A percentile compares a stretch with the other conserved stretches of the same genome.
Evolutionary conservation across 2,329 filamentous ascomycete species (phyloP).

Genomic region (Aspergillus costaricaensis): DNA sequence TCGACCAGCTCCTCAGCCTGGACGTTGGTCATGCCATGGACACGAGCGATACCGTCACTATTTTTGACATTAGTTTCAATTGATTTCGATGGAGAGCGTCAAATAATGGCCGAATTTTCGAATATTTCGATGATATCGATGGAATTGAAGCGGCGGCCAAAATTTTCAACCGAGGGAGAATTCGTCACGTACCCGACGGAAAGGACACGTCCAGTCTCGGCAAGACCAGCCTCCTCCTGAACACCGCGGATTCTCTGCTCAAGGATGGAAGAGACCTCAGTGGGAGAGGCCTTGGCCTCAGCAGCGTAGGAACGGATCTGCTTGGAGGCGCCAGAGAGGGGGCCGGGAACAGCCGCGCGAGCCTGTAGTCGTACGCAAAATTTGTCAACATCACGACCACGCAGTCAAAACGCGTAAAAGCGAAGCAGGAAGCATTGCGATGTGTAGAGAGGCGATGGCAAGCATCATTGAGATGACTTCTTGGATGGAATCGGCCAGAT

Average conservation of each 20-base stretch:
- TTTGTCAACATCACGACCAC: constrained; percentile 55
- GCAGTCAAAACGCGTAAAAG: constrained; percentile 25
- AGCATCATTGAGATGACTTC: constrained; percentile 35
- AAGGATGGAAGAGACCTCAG: constrained; percentile 98
- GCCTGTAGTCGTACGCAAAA: constrained; percentile 59
- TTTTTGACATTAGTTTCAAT: constrained; percentile 29
- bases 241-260: constrained; percentile 99
- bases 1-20: constrained; percentile 99
- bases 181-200: constrained; percentile 85
- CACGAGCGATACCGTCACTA: constrained; percentile 99
- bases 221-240: constrained; percentile 91
- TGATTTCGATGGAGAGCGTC: neutral
- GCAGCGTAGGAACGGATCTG: constrained; percentile 84
- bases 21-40: constrained; percentile 99
- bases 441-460: constrained; percentile 26
- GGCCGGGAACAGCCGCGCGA: constrained; percentile 81
- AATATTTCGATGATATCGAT: constrained; percentile 33
- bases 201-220: constrained; percentile 98
- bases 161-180: constrained; percentile 31
- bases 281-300: constrained; percentile 92
- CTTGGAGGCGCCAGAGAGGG: constrained; percentile 69
- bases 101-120: constrained; percentile 12
- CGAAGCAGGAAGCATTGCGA: constrained; percentile 25
- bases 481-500: constrained; percentile 35
- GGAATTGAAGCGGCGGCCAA: constrained; percentile 30